A percentile compares a stretch with the other conserved stretches of the same genome.
phyloP scores from a whole-genome alignment of 1,284 basidiomycete genomes.

The Cystobasidium pallidum region DNA sequence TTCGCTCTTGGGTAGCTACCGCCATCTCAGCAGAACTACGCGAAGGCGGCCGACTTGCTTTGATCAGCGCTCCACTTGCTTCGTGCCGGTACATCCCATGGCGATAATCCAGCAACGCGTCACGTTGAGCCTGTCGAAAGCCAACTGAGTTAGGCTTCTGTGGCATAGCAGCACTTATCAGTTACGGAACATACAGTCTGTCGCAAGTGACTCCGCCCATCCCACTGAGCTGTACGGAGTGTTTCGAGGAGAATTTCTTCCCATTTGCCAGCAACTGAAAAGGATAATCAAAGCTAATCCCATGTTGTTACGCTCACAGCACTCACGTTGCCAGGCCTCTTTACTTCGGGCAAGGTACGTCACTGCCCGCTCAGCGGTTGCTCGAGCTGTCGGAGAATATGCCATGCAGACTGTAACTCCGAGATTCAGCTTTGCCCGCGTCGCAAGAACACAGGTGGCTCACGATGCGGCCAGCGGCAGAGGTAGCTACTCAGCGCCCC shows the following conservation, averaged over 20 bases:
- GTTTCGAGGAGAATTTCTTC: constrained; percentile 3
- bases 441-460: not conserved
- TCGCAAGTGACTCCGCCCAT: not conserved
- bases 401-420: not conserved
- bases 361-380: constrained; percentile 4
- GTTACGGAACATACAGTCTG: constrained; percentile 4
- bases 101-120: constrained; percentile 2
- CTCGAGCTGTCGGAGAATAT: not conserved
- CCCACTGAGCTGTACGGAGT: not conserved
- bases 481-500: not conserved
- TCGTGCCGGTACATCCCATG: constrained; percentile 16
- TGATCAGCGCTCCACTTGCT: not conserved
- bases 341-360: constrained; percentile 7
- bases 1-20: not conserved
- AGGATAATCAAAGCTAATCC: not conserved
- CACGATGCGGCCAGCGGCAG: constrained; percentile 13
- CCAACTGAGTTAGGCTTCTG: not conserved
- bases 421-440: not conserved
- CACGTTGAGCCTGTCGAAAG: constrained; percentile 2
- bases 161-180: not conserved
- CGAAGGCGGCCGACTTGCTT: constrained; percentile 2
- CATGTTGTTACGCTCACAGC: no score
- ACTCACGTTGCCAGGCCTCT: constrained; percentile 8
- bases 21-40: not conserved
- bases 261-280: constrained; percentile 5